These are phyloP conservation scores for Papiliotrema terrestris DNA, from an alignment of 1,284 basidiomycete species.

Conservation along the genomic window DNA sequence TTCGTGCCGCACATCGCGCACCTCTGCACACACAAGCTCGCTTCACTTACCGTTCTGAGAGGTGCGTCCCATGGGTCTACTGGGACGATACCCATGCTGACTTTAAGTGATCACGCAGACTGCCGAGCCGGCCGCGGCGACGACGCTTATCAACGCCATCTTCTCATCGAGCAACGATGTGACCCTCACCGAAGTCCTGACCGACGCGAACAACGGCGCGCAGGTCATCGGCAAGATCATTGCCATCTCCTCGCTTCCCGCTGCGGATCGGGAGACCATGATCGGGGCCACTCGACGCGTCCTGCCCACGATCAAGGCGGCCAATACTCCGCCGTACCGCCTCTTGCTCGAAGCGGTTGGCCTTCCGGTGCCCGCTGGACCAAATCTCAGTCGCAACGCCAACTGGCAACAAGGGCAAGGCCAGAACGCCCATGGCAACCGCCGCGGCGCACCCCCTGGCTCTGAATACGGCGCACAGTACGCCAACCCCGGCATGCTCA, in stretches of 20 bases:
- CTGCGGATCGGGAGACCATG: slow-evolving; percentile 63
- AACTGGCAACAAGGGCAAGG: background rate
- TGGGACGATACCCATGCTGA: background rate
- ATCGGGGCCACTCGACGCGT: slow-evolving; percentile 84
- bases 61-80: slow-evolving; percentile 40
- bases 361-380: slow-evolving; percentile 64
- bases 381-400: slow-evolving; percentile 1
- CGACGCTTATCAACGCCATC: slow-evolving; percentile 71
- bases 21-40: slow-evolving; percentile 95
- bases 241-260: slow-evolving; percentile 75
- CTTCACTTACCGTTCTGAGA: slow-evolving; percentile 86
- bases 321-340: slow-evolving; percentile 86
- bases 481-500: background rate
- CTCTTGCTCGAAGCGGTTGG: slow-evolving; percentile 91
- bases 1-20: slow-evolving; percentile 95
- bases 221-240: slow-evolving; percentile 91
- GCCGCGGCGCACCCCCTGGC: background rate
- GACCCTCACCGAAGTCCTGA: slow-evolving; percentile 86
- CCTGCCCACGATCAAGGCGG: slow-evolving; percentile 79
- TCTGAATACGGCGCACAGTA: background rate
- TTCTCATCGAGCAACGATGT: slow-evolving; percentile 82
- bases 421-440: background rate
- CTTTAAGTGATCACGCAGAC: slow-evolving; percentile 75
- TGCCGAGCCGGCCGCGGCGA: slow-evolving; percentile 73
- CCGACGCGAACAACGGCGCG: slow-evolving; percentile 92